A percentile compares a stretch with the other conserved stretches of the same genome.
phyloP scores from a whole-genome alignment of 2,329 filamentous ascomycete species.

The Diplodia intermedia region DNA sequence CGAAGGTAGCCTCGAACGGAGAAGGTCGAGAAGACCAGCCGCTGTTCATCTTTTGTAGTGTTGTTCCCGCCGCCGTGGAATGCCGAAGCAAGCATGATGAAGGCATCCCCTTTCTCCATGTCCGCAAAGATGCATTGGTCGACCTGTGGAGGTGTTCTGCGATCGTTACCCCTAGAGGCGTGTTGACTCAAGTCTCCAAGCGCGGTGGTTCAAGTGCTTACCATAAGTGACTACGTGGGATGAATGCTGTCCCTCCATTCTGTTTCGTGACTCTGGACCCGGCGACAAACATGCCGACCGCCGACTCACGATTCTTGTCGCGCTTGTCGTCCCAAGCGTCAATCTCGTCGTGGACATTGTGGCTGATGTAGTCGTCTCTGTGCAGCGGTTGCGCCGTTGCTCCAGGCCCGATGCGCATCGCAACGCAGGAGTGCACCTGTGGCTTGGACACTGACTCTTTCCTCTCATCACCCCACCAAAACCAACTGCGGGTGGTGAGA shows the following conservation, averaged over 20 bases:
- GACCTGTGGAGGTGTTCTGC: not conserved
- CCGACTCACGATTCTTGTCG: constrained; percentile 14
- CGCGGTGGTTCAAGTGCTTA: constrained; percentile 17
- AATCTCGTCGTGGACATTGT: constrained; percentile 13
- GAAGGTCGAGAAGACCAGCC: constrained; percentile 26
- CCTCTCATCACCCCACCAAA: constrained; percentile 42
- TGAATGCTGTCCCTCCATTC: constrained; percentile 28
- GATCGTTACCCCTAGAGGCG: constrained; percentile 17
- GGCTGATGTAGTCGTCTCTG: constrained; percentile 29
- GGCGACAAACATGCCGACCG: constrained; percentile 28
- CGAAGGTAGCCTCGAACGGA: constrained; percentile 24
- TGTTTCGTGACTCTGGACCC: constrained; percentile 14
- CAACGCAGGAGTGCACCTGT: constrained; percentile 36
- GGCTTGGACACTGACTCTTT: constrained; percentile 41
- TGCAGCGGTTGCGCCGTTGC: constrained; percentile 24
- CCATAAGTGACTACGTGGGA: constrained; percentile 21
- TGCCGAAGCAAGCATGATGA: constrained; percentile 34
- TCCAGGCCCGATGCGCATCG: constrained; percentile 32
- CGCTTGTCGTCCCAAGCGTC: constrained; percentile 14
- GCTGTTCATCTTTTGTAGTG: constrained; percentile 29
- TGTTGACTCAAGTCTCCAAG: not conserved
- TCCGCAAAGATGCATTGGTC: constrained; percentile 32
- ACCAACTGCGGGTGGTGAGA: constrained; percentile 40
- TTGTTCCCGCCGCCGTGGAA: constrained; percentile 34
- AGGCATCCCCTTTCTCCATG: constrained; percentile 35